Evolutionary conservation across 2,329 filamentous ascomycete genomes (phyloP).

Genomic region (Myriosclerotinia scirpicola): DNA sequence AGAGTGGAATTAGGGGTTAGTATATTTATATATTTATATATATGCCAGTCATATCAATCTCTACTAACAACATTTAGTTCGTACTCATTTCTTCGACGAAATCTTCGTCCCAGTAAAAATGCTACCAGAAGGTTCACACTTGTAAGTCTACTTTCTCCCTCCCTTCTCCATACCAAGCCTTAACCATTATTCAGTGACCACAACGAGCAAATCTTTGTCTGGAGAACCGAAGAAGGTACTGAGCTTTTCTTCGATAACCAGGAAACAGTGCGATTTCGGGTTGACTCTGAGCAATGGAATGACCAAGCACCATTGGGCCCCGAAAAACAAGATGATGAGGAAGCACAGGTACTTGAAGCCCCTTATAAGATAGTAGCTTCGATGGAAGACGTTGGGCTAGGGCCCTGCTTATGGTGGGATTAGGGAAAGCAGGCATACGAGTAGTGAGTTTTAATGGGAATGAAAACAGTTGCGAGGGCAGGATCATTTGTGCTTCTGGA

Average conservation of each 20-base stretch:
- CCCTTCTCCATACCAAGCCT: conserved; percentile 15
- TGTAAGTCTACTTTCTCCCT: conserved; percentile 55
- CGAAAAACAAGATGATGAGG: conserved; percentile 58
- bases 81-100: conserved; percentile 91
- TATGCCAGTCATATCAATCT: background rate
- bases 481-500: conserved; percentile 4
- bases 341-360: conserved; percentile 50
- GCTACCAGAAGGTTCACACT: conserved; percentile 73
- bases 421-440: conserved; percentile 30
- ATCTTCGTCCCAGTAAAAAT: conserved; percentile 76
- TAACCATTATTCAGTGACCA: conserved; percentile 56
- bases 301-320: conserved; percentile 77
- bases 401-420: conserved; percentile 66
- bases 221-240: conserved; percentile 65
- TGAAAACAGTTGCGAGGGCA: background rate
- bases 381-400: conserved; percentile 63
- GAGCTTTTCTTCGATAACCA: conserved; percentile 85
- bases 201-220: conserved; percentile 79
- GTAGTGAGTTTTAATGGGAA: conserved; percentile 15
- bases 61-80: conserved; percentile 51
- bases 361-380: conserved; percentile 69
- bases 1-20: conserved; percentile 70
- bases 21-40: conserved; percentile 19
- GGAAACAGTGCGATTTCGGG: conserved; percentile 82
- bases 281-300: conserved; percentile 87